Conservation (phyloP, 2,329 filamentous ascomycete genomes). For the Cryphonectria naterciae region DNA sequence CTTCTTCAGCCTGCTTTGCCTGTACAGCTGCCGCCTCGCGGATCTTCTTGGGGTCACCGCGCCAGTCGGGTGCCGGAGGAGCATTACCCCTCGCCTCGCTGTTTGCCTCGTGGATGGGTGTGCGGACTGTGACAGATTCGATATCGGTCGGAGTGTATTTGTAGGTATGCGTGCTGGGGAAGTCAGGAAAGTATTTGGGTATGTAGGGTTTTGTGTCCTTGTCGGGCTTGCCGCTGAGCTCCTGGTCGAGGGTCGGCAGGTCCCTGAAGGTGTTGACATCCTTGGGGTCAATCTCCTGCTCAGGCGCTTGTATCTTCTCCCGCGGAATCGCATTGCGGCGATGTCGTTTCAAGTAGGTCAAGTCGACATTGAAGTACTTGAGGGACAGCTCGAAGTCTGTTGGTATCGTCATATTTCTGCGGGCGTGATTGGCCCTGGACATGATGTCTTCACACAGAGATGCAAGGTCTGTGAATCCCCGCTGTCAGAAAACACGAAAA, state of each 20-base stretch:
- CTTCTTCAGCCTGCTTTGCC: conserved; percentile 65
- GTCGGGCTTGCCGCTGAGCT: conserved; percentile 62
- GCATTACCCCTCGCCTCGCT: conserved; percentile 30
- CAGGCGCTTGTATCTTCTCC: conserved; percentile 44
- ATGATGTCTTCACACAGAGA: conserved; percentile 55
- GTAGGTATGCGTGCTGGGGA: conserved; percentile 68
- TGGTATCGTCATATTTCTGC: conserved; percentile 58
- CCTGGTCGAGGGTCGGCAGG: conserved; percentile 53
- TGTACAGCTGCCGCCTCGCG: conserved; percentile 63
- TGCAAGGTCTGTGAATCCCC: conserved; percentile 47
- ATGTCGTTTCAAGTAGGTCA: conserved; percentile 59
- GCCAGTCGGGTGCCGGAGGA: conserved; percentile 34
- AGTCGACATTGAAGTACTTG: conserved; percentile 54
- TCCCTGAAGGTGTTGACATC: conserved; percentile 29
- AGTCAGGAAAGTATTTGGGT: conserved; percentile 61
- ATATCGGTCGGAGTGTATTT: conserved; percentile 57
- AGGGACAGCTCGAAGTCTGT: conserved; percentile 61
- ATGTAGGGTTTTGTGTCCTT: conserved; percentile 61
- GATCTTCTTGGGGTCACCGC: conserved; percentile 59
- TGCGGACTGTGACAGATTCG: conserved; percentile 38
- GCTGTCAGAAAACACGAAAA: conserved; percentile 4
- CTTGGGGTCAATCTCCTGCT: conserved; percentile 40
- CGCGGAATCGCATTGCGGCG: conserved; percentile 56
- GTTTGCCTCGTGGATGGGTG: conserved; percentile 33
- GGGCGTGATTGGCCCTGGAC: conserved; percentile 50